Evolutionary conservation across 2,329 filamentous ascomycete genomes (phyloP).

Genomic region (Pestalotiopsis sp.): DNA sequence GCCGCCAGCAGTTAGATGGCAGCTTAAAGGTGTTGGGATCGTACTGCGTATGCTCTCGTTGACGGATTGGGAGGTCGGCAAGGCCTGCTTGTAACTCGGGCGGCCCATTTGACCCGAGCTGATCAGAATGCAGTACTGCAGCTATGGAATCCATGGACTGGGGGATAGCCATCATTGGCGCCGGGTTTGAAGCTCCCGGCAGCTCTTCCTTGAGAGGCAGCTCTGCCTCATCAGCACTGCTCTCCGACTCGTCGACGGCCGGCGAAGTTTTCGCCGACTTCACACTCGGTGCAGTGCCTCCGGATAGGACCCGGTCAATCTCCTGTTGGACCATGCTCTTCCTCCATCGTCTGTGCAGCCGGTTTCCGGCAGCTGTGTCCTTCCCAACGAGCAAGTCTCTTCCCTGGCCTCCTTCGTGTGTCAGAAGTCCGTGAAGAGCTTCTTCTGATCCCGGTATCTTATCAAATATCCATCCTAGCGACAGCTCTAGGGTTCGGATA

Average conservation of each 20-base stretch:
- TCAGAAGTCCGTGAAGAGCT: slow-evolving; percentile 57
- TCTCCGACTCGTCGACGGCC: slow-evolving; percentile 32
- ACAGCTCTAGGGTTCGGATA: slow-evolving; percentile 72
- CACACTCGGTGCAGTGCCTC: slow-evolving; percentile 36
- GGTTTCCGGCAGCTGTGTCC: slow-evolving; percentile 54
- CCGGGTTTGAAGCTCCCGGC: not conserved
- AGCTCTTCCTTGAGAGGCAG: slow-evolving; percentile 1
- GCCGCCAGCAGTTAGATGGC: slow-evolving; percentile 57
- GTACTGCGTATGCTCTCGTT: not conserved
- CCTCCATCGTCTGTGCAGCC: slow-evolving; percentile 64
- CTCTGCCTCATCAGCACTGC: slow-evolving; percentile 31
- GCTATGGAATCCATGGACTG: not conserved
- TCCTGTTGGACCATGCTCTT: slow-evolving; percentile 64
- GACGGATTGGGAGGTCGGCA: not conserved
- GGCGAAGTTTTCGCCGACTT: slow-evolving; percentile 32
- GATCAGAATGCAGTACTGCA: not conserved
- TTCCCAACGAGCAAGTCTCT: slow-evolving; percentile 54
- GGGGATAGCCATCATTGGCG: not conserved
- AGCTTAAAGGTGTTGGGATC: slow-evolving; percentile 35
- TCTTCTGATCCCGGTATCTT: slow-evolving; percentile 62
- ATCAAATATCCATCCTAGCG: slow-evolving; percentile 68
- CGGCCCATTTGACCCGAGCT: not conserved
- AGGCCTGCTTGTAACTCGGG: not conserved
- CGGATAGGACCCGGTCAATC: slow-evolving; percentile 64
- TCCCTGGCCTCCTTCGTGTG: slow-evolving; percentile 41